A percentile compares a stretch with the other conserved stretches of the same genome.
These are phyloP conservation scores for Rhododendron molle DNA, from an alignment of 148 eudicot genomes.

Conservation along the genomic window DNA sequence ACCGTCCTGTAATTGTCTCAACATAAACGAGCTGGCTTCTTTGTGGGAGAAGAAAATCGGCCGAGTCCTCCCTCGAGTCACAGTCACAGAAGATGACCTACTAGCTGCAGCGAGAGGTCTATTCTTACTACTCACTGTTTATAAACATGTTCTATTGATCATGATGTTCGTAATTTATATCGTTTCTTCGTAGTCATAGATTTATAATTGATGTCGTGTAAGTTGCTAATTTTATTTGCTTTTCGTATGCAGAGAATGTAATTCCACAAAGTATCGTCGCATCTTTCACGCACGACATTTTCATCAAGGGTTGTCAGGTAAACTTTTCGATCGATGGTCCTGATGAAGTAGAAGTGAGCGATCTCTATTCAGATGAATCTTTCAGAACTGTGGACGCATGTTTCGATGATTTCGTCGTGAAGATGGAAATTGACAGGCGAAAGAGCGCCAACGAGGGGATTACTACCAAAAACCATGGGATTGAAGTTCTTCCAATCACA, in stretches of 20 bases:
- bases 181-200: background rate
- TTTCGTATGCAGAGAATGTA: constrained; percentile 17
- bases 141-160: background rate
- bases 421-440: background rate
- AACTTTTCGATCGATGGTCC: constrained; percentile 29
- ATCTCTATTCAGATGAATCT: constrained; percentile 27
- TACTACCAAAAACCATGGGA: background rate
- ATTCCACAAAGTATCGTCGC: constrained; percentile 38
- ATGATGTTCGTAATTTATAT: too few relatives aligned
- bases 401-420: constrained; percentile 23
- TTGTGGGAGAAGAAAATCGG: constrained; percentile 49
- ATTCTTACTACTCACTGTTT: background rate
- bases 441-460: background rate
- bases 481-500: constrained; percentile 9
- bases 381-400: constrained; percentile 31
- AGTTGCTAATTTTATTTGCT: background rate
- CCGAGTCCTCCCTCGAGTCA: constrained; percentile 31
- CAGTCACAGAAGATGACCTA: constrained; percentile 30
- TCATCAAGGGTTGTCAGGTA: constrained; percentile 43
- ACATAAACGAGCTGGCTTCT: constrained; percentile 43
- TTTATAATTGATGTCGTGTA: background rate
- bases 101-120: constrained; percentile 34
- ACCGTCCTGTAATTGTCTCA: constrained; percentile 36
- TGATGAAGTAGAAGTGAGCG: constrained; percentile 30
- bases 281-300: constrained; percentile 44